Conservation (phyloP, 805 yeast species). For the Candida namnaoensis region DNA sequence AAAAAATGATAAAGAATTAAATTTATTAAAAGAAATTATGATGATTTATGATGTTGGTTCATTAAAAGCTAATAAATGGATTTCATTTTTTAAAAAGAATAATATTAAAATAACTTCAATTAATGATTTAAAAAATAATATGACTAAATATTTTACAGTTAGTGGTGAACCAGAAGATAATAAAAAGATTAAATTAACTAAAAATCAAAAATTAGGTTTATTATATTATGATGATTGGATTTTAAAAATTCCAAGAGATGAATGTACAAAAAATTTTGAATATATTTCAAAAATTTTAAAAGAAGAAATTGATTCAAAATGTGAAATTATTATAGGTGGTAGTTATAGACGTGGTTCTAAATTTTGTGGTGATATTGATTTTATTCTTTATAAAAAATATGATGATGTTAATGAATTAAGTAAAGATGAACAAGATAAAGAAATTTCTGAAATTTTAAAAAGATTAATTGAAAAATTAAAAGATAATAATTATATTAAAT, state of each 20-base stretch:
- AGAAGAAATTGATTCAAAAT: constrained; percentile 23
- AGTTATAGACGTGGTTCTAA: constrained; percentile 41
- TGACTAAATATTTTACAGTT: no score
- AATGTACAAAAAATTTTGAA: constrained; percentile 31
- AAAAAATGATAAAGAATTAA: constrained; percentile 17
- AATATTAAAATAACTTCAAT: no score
- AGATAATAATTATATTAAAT: constrained; percentile 18
- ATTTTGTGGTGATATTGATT: constrained; percentile 45
- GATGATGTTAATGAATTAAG: constrained; percentile 17
- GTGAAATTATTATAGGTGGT: constrained; percentile 35
- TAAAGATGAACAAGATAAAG: neutral
- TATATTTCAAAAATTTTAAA: constrained; percentile 17
- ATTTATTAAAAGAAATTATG: constrained; percentile 23
- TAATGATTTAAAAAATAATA: no score
- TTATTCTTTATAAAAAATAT: constrained; percentile 30
- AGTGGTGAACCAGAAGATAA: no score
- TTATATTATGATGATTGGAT: constrained; percentile 39
- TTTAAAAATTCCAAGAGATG: constrained; percentile 33
- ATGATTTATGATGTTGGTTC: constrained; percentile 44
- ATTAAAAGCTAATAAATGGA: constrained; percentile 29
- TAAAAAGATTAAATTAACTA: constrained; percentile 7
- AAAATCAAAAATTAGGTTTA: constrained; percentile 29
- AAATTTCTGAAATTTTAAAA: constrained; percentile 5
- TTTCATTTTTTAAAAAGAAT: constrained; percentile 5
- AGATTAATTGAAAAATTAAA: constrained; percentile 16